Evolutionary conservation across 1,139 yeast genomes (phyloP).

Genomic region (Debaryomycetaceae sp.): DNA sequence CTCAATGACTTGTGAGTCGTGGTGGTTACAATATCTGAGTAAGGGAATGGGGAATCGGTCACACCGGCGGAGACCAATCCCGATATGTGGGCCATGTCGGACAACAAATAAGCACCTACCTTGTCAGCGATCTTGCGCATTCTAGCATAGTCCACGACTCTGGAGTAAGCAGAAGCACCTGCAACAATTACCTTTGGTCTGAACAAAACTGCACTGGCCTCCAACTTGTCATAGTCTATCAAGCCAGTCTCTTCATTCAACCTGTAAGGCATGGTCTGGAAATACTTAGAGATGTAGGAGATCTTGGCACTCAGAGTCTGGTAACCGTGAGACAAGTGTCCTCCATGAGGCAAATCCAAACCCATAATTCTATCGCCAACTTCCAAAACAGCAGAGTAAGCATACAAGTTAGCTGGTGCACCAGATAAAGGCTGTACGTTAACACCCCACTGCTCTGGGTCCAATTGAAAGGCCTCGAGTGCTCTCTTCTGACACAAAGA

Average conservation of each 20-base stretch:
- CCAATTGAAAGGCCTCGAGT: slow-evolving; percentile 73
- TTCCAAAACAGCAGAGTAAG: slow-evolving; percentile 87
- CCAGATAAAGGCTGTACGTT: slow-evolving; percentile 94
- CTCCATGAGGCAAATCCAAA: slow-evolving; percentile 94
- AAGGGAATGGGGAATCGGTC: slow-evolving; percentile 88
- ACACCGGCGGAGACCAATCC: slow-evolving; percentile 94
- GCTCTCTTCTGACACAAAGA: slow-evolving; percentile 89
- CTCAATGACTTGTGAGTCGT: slow-evolving; percentile 96
- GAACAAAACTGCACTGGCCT: slow-evolving; percentile 77
- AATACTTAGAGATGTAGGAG: slow-evolving; percentile 86
- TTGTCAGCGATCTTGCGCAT: slow-evolving; percentile 87
- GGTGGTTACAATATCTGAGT: slow-evolving; percentile 93
- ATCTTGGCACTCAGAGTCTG: slow-evolving; percentile 87
- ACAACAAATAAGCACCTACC: slow-evolving; percentile 87
- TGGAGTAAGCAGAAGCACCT: slow-evolving; percentile 94
- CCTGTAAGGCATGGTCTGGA: slow-evolving; percentile 96
- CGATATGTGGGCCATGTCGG: slow-evolving; percentile 96
- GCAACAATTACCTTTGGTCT: slow-evolving; percentile 95
- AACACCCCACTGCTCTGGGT: slow-evolving; percentile 88
- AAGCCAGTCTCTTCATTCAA: slow-evolving; percentile 81
- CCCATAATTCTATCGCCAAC: slow-evolving; percentile 96
- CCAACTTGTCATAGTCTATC: slow-evolving; percentile 87
- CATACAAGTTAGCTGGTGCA: slow-evolving; percentile 93
- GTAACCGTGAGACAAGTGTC: slow-evolving; percentile 95
- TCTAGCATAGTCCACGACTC: slow-evolving; percentile 86